Conservation (phyloP, 73 alveolate genomes). For the Paramecium sonneborni region DNA sequence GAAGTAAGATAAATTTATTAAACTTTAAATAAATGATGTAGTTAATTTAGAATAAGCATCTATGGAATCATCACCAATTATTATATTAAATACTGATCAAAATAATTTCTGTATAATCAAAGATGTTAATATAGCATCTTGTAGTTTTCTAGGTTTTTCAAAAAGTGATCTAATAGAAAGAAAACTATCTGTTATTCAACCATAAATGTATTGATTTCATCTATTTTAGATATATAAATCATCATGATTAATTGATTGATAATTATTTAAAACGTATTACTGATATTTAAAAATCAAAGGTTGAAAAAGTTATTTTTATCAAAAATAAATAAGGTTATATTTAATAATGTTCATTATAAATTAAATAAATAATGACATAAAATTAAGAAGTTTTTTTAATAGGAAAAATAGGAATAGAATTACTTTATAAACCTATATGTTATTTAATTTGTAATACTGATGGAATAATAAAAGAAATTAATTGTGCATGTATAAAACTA, state of each 20-base stretch:
- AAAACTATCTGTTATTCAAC: background rate
- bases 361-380: background rate
- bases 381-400: slow-evolving; percentile 25
- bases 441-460: background rate
- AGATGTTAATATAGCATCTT: slow-evolving; percentile 26
- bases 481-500: background rate
- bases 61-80: background rate
- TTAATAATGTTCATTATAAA: background rate
- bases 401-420: background rate
- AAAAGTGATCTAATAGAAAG: slow-evolving; percentile 35
- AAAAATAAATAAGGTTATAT: slow-evolving; percentile 33
- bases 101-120: background rate
- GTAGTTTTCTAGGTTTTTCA: slow-evolving; percentile 36
- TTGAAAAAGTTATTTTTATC: slow-evolving; percentile 1
- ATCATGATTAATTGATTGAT: slow-evolving; percentile 52
- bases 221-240: background rate
- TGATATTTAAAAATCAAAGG: background rate
- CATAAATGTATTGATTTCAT: background rate
- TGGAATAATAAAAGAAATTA: background rate
- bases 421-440: background rate
- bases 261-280: background rate
- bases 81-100: background rate
- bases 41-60: background rate
- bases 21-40: background rate
- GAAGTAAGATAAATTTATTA: background rate